These are phyloP conservation scores for Cyberlindnera xishuangbannaensis DNA, from an alignment of 805 yeast genomes.

Conservation along the genomic window DNA sequence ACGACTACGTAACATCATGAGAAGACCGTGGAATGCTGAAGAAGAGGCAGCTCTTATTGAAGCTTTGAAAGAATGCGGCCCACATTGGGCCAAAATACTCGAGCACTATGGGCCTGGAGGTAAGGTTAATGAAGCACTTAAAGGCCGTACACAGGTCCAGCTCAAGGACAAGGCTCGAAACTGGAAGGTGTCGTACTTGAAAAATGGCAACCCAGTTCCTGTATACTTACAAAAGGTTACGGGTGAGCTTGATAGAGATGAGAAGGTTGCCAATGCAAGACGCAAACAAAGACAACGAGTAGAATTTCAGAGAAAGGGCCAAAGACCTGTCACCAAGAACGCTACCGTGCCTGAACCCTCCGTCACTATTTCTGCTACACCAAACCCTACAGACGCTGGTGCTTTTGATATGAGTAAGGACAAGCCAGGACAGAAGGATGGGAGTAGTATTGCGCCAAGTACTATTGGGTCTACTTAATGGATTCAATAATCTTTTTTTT, in stretches of 20 bases:
- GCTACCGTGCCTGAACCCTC: no score
- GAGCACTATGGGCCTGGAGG: slow-evolving; percentile 96
- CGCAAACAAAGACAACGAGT: slow-evolving; percentile 16
- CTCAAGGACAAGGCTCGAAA: slow-evolving; percentile 95
- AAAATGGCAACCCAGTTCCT: slow-evolving; percentile 73
- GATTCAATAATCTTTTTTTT: no score
- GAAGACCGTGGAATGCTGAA: slow-evolving; percentile 81
- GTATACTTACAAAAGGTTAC: slow-evolving; percentile 77
- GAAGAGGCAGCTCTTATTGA: slow-evolving; percentile 82
- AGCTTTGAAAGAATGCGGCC: slow-evolving; percentile 78
- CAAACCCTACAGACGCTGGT: no score
- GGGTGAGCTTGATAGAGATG: slow-evolving; percentile 67
- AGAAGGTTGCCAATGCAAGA: slow-evolving; percentile 32
- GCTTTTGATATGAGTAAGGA: no score
- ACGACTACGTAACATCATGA: slow-evolving; percentile 26
- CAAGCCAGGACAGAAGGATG: no score
- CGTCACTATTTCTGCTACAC: no score
- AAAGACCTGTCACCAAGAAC: no score
- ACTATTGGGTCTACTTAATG: no score
- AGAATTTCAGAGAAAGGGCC: no score
- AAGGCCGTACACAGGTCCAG: slow-evolving; percentile 86
- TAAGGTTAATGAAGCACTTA: slow-evolving; percentile 70
- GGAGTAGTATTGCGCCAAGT: no score
- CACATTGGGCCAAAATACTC: slow-evolving; percentile 88
- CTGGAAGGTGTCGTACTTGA: slow-evolving; percentile 83